phyloP scores from a whole-genome alignment of 2,329 filamentous ascomycete species.

The Beauveria brongniartii region DNA sequence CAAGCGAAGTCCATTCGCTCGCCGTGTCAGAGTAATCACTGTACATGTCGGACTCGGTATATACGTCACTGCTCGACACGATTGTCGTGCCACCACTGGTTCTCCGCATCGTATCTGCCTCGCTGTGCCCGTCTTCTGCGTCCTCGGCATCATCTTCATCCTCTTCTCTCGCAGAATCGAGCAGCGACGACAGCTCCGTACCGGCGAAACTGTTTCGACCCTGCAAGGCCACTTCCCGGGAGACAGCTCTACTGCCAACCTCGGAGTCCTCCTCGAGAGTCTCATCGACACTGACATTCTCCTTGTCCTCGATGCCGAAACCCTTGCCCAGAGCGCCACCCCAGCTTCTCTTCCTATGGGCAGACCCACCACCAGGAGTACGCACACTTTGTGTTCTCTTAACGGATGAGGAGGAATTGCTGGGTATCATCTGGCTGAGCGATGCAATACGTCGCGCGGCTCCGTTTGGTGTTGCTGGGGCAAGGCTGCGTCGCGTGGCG shows the following conservation, averaged over 20 bases:
- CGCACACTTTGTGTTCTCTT: slow-evolving; percentile 74
- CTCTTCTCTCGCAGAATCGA: slow-evolving; percentile 16
- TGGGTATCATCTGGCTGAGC: slow-evolving; percentile 80
- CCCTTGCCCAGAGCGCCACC: slow-evolving; percentile 42
- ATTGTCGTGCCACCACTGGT: slow-evolving; percentile 42
- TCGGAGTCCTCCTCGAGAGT: slow-evolving; percentile 49
- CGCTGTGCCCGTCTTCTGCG: slow-evolving; percentile 30
- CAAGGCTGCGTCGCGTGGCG: slow-evolving; percentile 41
- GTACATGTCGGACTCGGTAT: slow-evolving; percentile 29
- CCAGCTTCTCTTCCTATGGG: slow-evolving; percentile 63
- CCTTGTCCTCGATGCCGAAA: slow-evolving; percentile 51
- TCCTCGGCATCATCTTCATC: slow-evolving; percentile 15
- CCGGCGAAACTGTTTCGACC: slow-evolving; percentile 19
- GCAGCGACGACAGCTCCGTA: slow-evolving; percentile 17
- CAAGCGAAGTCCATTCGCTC: slow-evolving; percentile 44
- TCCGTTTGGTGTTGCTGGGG: slow-evolving; percentile 38
- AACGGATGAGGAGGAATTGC: slow-evolving; percentile 55
- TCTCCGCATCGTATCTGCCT: slow-evolving; percentile 41
- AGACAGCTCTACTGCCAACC: slow-evolving; percentile 13
- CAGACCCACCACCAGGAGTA: slow-evolving; percentile 39
- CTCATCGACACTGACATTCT: slow-evolving; percentile 56
- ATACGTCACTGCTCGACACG: slow-evolving; percentile 32
- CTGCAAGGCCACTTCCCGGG: slow-evolving; percentile 4
- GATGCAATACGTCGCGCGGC: slow-evolving; percentile 77
- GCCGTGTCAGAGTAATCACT: slow-evolving; percentile 33